Base-by-base conservation (phyloP, 1,284 basidiomycete genomes). In the Coriolopsis trogii region DNA sequence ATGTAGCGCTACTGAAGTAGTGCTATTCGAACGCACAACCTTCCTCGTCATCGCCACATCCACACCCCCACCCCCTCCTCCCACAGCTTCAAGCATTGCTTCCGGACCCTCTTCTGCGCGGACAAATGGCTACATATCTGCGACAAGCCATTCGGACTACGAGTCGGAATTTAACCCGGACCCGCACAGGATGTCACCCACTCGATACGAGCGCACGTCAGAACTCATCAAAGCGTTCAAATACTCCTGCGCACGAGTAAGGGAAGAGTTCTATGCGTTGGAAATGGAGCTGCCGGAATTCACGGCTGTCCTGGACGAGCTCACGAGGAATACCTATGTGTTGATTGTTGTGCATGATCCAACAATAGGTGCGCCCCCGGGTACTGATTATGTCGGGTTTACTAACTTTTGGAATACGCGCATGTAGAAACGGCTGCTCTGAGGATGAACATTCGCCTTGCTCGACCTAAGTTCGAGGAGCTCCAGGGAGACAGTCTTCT, bases 161-260 rank as follows among this genome's bases (percentile, higher is more conserved):
- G 43, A 51, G 13, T 16, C 45, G 15, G 63, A 67, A 30, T 53
- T 64, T 30, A 64, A 67, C 34, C 56, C 69, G 6, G 75, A 78
- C 28, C 68, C 73, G 4, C 78, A 79, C 49, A 70, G 77, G 38
- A 75, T 95, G 55, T 82, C 91, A 60, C 75, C 87, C 8, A 90
- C 92, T 60, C 82, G 96, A 29, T 98, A 97, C 68, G 96, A 98
- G 73, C 91, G 95, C 57, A 95, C 96, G 24, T 95, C 91, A 6
- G 94, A 98, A 68, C 82, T 98, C 53, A 88, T 98, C 73, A 98
- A 98, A 72, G 85, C 87, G 3, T 97, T 98, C 78, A 95, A 97
- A 66, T 85, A 92, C 61, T 87, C 91, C 12, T 97, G 94, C 71
- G 82, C 88, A 61, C 90, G 84, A 59, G 83, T 87, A 36, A 83